Evolutionary conservation across 1,284 basidiomycete species (phyloP).

Genomic region (Volvariella surrecta): DNA sequence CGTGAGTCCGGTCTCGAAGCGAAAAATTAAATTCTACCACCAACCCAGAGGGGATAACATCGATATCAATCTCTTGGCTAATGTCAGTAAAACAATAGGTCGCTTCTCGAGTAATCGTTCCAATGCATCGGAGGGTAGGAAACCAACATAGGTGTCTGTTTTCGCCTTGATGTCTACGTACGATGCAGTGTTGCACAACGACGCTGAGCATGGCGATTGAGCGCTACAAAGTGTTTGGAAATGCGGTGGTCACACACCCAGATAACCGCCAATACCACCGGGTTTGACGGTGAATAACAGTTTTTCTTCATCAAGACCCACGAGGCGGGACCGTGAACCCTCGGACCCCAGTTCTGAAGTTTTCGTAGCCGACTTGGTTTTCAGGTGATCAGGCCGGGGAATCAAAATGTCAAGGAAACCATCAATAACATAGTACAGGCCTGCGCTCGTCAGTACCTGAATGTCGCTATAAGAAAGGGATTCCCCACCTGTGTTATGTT

Average conservation of each 20-base stretch:
- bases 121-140: conserved; percentile 82
- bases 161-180: conserved; percentile 97
- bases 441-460: conserved; percentile 25
- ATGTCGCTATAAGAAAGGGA: not conserved
- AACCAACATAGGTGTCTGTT: conserved; percentile 96
- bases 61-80: conserved; percentile 95
- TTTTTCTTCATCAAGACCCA: conserved; percentile 28
- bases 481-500: conserved; percentile 68
- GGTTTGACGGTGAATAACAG: conserved; percentile 91
- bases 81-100: conserved; percentile 90
- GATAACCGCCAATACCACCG: conserved; percentile 97
- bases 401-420: conserved; percentile 92
- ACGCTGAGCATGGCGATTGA: conserved; percentile 40
- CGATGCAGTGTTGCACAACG: conserved; percentile 84
- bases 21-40: conserved; percentile 10
- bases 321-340: conserved; percentile 8
- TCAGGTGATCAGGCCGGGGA: conserved; percentile 26
- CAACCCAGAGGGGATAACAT: conserved; percentile 85
- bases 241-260: conserved; percentile 43
- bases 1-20: conserved; percentile 4
- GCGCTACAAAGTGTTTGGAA: not conserved
- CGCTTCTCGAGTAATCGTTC: conserved; percentile 88
- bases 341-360: not conserved
- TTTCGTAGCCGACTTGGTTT: not conserved
- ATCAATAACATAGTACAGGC: conserved; percentile 97